phyloP scores from a whole-genome alignment of 192 early-diverging fungal genomes.

The Paraglomus brasilianum region DNA sequence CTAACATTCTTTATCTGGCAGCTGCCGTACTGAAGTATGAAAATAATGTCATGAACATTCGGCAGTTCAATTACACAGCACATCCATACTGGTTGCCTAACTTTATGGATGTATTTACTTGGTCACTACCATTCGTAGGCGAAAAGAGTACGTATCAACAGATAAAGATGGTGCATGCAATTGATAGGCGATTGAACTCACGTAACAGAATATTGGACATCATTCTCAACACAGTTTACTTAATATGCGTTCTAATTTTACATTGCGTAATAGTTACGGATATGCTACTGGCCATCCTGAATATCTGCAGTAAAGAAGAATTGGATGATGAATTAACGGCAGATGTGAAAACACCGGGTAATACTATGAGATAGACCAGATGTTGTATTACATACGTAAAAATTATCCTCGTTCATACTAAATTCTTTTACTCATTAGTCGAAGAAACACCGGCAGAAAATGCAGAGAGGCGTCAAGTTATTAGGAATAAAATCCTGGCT shows the following conservation, averaged over 20 bases:
- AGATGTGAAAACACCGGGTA: conserved; percentile 22
- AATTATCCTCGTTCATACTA: too few relatives aligned
- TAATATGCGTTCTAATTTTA: background rate
- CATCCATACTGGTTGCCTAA: conserved; percentile 99
- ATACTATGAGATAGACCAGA: too few relatives aligned
- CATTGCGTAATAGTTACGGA: conserved; percentile 73
- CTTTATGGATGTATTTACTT: conserved; percentile 99
- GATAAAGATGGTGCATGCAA: background rate
- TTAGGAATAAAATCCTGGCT: conserved; percentile 88
- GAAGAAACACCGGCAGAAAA: conserved; percentile 45
- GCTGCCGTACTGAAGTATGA: conserved; percentile 98
- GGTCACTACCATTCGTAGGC: conserved; percentile 96
- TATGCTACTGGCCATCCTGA: conserved; percentile 92
- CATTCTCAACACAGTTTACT: background rate
- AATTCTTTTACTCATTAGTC: background rate
- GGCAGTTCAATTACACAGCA: conserved; percentile 85
- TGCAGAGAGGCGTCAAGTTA: conserved; percentile 65
- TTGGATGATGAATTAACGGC: conserved; percentile 56
- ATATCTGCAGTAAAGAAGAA: conserved; percentile 96
- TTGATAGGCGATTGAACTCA: background rate
- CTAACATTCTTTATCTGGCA: conserved; percentile 27
- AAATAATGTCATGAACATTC: conserved; percentile 99
- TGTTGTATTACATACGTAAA: too few relatives aligned
- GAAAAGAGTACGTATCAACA: conserved; percentile 77
- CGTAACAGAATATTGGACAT: background rate